phyloP scores from a whole-genome alignment of 257 asterid species.

The Misopates orontium region DNA sequence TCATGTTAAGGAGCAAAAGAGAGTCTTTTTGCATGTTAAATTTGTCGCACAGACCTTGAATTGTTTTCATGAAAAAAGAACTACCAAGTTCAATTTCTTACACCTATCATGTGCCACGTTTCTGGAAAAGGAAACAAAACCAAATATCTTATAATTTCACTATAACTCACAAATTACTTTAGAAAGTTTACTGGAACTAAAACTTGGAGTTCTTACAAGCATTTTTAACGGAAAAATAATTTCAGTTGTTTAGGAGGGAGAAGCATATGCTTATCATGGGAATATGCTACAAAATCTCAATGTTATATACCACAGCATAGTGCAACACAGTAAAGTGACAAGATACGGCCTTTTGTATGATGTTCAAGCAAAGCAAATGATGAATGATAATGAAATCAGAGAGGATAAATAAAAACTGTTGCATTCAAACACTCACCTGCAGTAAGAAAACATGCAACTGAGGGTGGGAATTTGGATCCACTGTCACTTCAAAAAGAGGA shows the following conservation, averaged over 20 bases:
- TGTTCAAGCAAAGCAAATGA: constrained; percentile 22
- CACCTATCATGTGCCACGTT: no score
- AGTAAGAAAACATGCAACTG: constrained; percentile 82
- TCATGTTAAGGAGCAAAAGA: no score
- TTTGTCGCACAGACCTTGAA: no score
- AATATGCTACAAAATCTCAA: constrained; percentile 1
- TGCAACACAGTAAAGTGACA: background rate
- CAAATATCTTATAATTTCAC: no score
- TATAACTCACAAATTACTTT: background rate
- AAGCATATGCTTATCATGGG: constrained; percentile 5
- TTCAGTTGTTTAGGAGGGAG: background rate
- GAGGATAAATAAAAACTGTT: constrained; percentile 5
- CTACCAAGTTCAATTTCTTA: no score
- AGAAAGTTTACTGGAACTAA: no score
- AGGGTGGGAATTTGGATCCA: constrained; percentile 90
- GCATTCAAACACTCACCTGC: constrained; percentile 52
- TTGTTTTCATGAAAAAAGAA: no score
- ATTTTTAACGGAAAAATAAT: background rate
- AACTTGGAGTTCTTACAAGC: constrained; percentile 6
- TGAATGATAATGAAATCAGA: constrained; percentile 15
- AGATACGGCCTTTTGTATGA: constrained; percentile 14
- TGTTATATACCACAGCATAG: constrained; percentile 9
- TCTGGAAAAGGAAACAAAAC: no score
- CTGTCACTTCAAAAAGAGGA: constrained; percentile 90
- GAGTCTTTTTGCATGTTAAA: no score